A percentile compares a stretch with the other conserved stretches of the same genome.
Evolutionary conservation across 495 filamentous ascomycete genomes (phyloP).

Genomic region (Durotheca rogersii): DNA sequence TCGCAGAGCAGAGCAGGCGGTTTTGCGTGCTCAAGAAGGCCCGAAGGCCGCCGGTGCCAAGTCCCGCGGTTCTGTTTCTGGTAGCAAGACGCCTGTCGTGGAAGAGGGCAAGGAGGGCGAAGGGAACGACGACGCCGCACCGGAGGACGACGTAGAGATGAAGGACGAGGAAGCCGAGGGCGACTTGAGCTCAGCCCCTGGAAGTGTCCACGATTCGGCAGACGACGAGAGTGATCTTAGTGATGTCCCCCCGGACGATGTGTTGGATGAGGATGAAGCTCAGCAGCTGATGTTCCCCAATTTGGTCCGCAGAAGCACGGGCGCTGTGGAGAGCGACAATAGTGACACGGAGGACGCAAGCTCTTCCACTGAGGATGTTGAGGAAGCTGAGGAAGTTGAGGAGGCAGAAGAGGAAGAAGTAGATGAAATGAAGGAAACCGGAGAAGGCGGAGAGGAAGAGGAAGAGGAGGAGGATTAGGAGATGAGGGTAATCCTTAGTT

Average conservation of each 20-base stretch:
- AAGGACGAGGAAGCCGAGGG: slow-evolving; percentile 37
- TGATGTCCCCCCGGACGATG: slow-evolving; percentile 58
- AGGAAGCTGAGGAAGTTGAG: slow-evolving; percentile 24
- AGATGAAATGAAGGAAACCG: slow-evolving; percentile 1
- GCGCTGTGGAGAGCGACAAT: slow-evolving; percentile 28
- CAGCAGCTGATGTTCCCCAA: slow-evolving; percentile 50
- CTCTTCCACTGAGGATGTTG: slow-evolving; percentile 15
- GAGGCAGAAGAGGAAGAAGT: slow-evolving; percentile 33
- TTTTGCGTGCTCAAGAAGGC: slow-evolving; percentile 43
- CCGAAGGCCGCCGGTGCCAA: slow-evolving; percentile 40
- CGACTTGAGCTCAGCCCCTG: slow-evolving; percentile 45
- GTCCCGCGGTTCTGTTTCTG: slow-evolving; percentile 46
- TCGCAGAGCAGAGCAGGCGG: slow-evolving; percentile 51
- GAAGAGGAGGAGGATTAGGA: slow-evolving; percentile 20
- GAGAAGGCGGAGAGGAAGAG: slow-evolving; percentile 18
- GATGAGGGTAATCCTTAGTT: no score
- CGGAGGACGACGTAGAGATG: slow-evolving; percentile 28
- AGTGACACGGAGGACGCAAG: slow-evolving; percentile 28
- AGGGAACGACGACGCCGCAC: slow-evolving; percentile 25
- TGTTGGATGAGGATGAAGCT: slow-evolving; percentile 47
- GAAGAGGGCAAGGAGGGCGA: slow-evolving; percentile 38
- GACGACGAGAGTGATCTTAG: slow-evolving; percentile 82
- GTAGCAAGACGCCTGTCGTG: slow-evolving; percentile 37
- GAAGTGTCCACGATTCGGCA: slow-evolving; percentile 70
- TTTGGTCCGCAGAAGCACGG: slow-evolving; percentile 38